Percentiles rank a stretch among this genome's conserved stretches.
These are phyloP conservation scores for Trichoderma sp. DNA, from an alignment of 2,329 filamentous ascomycete genomes.

Conservation along the genomic window DNA sequence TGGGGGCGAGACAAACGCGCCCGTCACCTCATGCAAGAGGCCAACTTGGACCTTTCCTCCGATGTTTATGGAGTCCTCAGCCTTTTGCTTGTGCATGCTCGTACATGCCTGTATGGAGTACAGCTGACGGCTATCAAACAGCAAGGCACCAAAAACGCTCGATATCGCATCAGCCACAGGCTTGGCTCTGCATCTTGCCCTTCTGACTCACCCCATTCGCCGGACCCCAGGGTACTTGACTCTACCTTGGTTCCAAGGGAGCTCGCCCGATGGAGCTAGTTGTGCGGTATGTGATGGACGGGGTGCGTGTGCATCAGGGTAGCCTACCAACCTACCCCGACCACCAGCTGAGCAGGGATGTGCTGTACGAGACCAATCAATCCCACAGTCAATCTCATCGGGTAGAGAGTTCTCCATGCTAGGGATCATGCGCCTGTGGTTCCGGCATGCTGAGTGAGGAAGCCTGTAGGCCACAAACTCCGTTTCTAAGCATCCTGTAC, in stretches of 20 bases:
- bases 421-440: constrained; percentile 8
- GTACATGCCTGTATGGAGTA: not conserved
- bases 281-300: not conserved
- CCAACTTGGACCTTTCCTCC: constrained; percentile 17
- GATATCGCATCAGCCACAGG: constrained; percentile 9
- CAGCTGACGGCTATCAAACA: constrained; percentile 1
- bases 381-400: constrained; percentile 14
- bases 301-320: not conserved
- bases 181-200: constrained; percentile 3
- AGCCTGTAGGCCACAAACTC: not conserved
- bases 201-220: constrained; percentile 18
- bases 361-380: constrained; percentile 4
- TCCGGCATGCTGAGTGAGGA: constrained; percentile 5
- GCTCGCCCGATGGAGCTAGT: constrained; percentile 3
- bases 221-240: not conserved
- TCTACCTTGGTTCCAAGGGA: constrained; percentile 8
- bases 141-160: constrained; percentile 14
- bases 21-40: constrained; percentile 17
- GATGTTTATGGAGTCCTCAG: not conserved
- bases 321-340: constrained; percentile 4
- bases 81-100: not conserved
- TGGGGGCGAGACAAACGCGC: constrained; percentile 8
- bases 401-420: constrained; percentile 5
- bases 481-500: not conserved
- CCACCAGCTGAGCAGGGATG: constrained; percentile 18